Evolutionary conservation across 345 rosid species (phyloP), one percentile per base, ranked within the genome.

Genomic region (Eucalyptus curtisii): DNA sequence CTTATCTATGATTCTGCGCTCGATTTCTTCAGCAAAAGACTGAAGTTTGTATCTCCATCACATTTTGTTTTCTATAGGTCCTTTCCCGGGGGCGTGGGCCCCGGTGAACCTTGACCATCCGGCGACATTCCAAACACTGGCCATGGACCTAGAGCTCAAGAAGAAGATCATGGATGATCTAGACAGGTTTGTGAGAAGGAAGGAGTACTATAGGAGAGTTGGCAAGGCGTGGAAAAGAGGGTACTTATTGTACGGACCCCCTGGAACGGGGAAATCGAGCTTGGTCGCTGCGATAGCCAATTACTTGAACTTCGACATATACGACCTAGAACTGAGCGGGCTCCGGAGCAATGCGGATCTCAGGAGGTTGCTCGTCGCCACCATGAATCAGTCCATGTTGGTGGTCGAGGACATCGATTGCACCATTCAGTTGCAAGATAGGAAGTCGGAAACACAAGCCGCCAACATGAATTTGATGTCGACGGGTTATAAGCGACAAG

Each of bases 51-150:
- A 90, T 71, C 81, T 33, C 25, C 4, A 37, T 37, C 44, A 71
- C 45, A 71, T 33, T 37, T 71, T 71, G 13, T 71, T 37, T 76
- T 27, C 82, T 76, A 37, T 44, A 37, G 47, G 27, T 76, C 15
- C 5, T 76, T 20, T 3, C 82, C 7, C 47, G 2, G 94, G 90
- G 15, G 92, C 92, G 20, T 95, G 97, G 96, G 92, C 91, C 57
- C 92, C 93, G 31, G 95, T 94, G 48, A 93, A 94, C 25, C 93
- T 95, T 82, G 91, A 89, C 37, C 87, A 89, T 55, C 90, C 86
- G 15, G 47, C 86, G 42, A 90, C 89, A 48, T 68, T 88, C 66
- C 52, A 57, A 48, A 90, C 89, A 10, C 64, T 90, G 53, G 91
- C 91, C 12, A 47, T 88, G 30, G 91, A 90, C 45, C 27, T 47